Evolutionary conservation across 495 filamentous ascomycete species (phyloP).

Genomic region (Hypomontagnella monticulosa): DNA sequence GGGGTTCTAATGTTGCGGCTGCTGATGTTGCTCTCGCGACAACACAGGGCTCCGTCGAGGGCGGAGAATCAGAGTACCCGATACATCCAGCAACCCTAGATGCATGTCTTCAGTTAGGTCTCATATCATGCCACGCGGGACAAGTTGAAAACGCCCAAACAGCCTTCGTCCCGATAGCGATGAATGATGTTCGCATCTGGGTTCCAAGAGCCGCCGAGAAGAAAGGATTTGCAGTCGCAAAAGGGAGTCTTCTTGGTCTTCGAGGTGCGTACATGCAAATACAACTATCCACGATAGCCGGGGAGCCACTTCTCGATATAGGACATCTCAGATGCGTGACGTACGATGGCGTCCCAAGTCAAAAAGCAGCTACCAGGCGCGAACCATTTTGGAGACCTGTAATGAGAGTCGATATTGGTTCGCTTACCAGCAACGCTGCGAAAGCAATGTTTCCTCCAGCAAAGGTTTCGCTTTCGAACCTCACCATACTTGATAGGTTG

Average conservation of each 20-base stretch:
- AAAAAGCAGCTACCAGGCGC: not conserved
- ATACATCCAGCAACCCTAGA: conserved; percentile 53
- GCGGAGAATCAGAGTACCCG: conserved; percentile 44
- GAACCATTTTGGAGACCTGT: conserved; percentile 27
- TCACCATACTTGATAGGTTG: not conserved
- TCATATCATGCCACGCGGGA: conserved; percentile 39
- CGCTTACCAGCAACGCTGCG: conserved; percentile 1
- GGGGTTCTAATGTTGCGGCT: not conserved
- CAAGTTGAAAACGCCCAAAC: not conserved
- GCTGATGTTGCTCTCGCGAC: conserved; percentile 42
- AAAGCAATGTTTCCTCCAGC: conserved; percentile 19
- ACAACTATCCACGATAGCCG: not conserved
- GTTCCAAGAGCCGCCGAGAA: too few relatives aligned
- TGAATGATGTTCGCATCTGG: too few relatives aligned
- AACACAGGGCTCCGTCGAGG: conserved; percentile 35
- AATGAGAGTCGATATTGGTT: conserved; percentile 20
- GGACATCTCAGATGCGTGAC: conserved; percentile 1
- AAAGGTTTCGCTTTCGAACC: not conserved
- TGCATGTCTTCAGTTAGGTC: conserved; percentile 34
- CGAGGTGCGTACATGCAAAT: conserved; percentile 15
- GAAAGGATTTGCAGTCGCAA: conserved; percentile 14
- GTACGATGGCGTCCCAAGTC: conserved; percentile 5
- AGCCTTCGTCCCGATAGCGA: conserved; percentile 15
- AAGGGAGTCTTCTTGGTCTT: conserved; percentile 9
- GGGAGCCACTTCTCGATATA: not conserved